Base-by-base conservation (phyloP, 169 alveolate genomes). In the Eimeria necatrix region DNA sequence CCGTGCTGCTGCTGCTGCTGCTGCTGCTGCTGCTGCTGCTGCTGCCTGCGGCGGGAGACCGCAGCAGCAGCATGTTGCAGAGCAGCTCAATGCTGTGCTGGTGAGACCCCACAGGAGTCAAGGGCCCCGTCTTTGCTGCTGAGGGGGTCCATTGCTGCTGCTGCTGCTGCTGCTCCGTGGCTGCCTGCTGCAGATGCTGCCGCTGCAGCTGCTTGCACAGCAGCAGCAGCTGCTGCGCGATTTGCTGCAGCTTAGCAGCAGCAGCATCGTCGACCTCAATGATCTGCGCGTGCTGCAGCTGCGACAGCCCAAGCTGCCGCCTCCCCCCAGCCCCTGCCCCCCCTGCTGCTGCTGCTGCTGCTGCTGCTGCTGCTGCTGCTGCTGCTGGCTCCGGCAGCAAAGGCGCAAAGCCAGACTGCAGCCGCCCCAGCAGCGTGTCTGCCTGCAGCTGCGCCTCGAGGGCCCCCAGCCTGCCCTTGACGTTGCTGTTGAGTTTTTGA, bases 171-270 rank as follows among this genome's bases (percentile, higher is more conserved):
- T 32, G 61, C 24, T 76, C 86, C 3, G 32, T 49, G 12, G 86
- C 61, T 41, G 61, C 26, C 53, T 76, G 86, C 86, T 76, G 86
- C 86, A 18, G 61, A 32, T 76, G 86, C 86, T 46, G 86, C 76
- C 76, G 76, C 53, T 76, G 86, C 86, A 76, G 86, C 86, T 76
- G 86, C 48, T 48, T 32, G 60, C 86, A 76, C 4, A 76, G 86
- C 61, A 7, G 86, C 86, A 76, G 86, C 86, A 76, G 86, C 59
- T 76, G 86, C 86, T 76, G 86, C 61, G 22, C 12, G 26, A 76
- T 18, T 32, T 32, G 86, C 86, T 76, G 86, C 86, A 46, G 64
- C 48, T 76, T 76, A 41, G 86, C 86, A 5, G 86, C 86, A 41
- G 83, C 46, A 24, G 86, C 86, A 76, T 76, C 86, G 60, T 32